Evolutionary conservation across 371 early-diverging fungal genomes (phyloP).

Genomic region (Polyrhizophydium stewartii): DNA sequence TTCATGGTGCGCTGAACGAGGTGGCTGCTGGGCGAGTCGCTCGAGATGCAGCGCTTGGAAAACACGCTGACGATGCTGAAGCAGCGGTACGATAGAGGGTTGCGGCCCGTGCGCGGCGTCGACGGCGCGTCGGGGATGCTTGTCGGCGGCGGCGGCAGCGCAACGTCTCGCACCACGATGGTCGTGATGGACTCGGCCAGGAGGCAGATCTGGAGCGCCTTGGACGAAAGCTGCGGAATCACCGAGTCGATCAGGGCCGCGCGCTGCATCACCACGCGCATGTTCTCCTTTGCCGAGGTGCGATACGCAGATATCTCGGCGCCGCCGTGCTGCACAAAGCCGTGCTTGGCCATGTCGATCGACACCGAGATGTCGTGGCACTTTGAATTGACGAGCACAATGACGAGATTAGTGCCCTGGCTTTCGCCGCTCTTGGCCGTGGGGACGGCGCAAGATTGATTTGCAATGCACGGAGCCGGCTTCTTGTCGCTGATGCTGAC

Average conservation of each 20-base stretch:
- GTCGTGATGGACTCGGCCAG: neutral
- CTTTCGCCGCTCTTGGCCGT: too few species aligned
- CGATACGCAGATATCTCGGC: too few species aligned
- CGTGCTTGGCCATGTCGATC: neutral
- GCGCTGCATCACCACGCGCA: neutral
- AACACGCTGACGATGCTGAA: neutral
- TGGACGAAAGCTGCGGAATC: neutral
- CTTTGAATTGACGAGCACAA: neutral
- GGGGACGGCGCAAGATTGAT: too few species aligned
- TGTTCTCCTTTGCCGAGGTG: neutral
- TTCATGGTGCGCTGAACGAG: neutral
- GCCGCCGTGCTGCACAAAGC: neutral
- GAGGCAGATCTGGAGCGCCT: neutral
- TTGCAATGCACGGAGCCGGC: too few species aligned
- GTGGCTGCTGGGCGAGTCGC: neutral
- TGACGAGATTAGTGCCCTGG: too few species aligned
- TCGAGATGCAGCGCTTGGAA: neutral
- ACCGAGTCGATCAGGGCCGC: neutral
- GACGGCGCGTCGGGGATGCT: too few species aligned
- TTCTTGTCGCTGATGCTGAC: too few species aligned
- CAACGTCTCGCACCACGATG: neutral
- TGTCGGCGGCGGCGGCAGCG: too few species aligned
- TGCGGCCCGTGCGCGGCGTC: too few species aligned
- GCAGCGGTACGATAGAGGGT: neutral
- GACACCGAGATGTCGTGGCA: neutral